Evolutionary conservation across 441 rosid genomes (phyloP).

Genomic region (Croton setiger): DNA sequence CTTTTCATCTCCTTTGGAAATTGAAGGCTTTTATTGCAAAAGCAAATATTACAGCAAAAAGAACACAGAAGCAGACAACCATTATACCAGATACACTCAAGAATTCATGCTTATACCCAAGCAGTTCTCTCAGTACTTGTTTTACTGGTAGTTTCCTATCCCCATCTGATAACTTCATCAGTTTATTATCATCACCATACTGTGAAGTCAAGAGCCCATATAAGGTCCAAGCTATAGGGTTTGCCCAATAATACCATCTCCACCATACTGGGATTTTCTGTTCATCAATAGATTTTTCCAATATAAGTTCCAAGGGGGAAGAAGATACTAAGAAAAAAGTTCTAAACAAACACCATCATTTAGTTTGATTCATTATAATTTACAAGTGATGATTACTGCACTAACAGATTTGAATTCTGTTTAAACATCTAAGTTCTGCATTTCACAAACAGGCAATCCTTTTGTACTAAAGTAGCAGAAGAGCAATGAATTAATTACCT

Average conservation of each 20-base stretch:
- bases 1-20: conserved; percentile 80
- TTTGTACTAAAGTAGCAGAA: background rate
- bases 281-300: background rate
- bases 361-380: too few species aligned
- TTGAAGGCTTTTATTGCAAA: conserved; percentile 84
- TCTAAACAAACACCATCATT: too few species aligned
- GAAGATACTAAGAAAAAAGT: too few species aligned
- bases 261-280: conserved; percentile 99
- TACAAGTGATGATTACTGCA: too few species aligned
- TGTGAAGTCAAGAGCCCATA: conserved; percentile 88
- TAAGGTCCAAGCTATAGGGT: conserved; percentile 90
- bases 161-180: conserved; percentile 64
- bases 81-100: conserved; percentile 62
- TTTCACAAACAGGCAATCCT: background rate
- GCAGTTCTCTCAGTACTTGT: conserved; percentile 42
- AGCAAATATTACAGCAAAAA: conserved; percentile 75
- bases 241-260: conserved; percentile 99
- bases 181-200: conserved; percentile 53
- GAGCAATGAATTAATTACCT: conserved; percentile 45
- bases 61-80: conserved; percentile 67
- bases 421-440: too few species aligned
- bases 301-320: too few species aligned
- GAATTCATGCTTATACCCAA: conserved; percentile 81
- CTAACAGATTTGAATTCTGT: too few species aligned
- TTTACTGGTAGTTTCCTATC: conserved; percentile 41